Conservation (phyloP, 2,329 filamentous ascomycete genomes). For the Paecilomyces fulvus region DNA sequence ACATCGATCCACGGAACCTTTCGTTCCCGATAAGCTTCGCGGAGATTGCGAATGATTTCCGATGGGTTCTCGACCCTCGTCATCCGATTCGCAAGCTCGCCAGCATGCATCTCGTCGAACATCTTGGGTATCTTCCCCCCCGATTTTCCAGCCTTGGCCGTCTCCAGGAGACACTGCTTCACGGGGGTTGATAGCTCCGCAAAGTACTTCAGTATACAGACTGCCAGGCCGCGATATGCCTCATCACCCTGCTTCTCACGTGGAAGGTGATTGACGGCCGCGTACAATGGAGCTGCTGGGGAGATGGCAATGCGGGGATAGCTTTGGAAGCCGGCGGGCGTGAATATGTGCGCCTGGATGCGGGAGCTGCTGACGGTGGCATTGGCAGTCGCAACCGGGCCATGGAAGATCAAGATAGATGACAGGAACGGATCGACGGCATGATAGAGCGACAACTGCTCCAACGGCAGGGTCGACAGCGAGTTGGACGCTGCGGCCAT, state of each 20-base stretch:
- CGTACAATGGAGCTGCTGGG: constrained; percentile 83
- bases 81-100: constrained; percentile 80
- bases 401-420: constrained; percentile 84
- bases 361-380: constrained; percentile 81
- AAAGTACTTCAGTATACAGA: constrained; percentile 92
- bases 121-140: constrained; percentile 58
- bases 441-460: constrained; percentile 80
- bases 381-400: constrained; percentile 80
- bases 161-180: constrained; percentile 58
- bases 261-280: constrained; percentile 79
- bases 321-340: constrained; percentile 77
- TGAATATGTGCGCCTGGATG: constrained; percentile 89
- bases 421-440: constrained; percentile 72
- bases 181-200: constrained; percentile 70
- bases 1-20: constrained; percentile 78
- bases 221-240: constrained; percentile 80
- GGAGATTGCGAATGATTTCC: constrained; percentile 65
- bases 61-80: constrained; percentile 66
- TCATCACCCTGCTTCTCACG: constrained; percentile 95
- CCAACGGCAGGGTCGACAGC: constrained; percentile 65
- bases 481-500: constrained; percentile 71
- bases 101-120: constrained; percentile 88
- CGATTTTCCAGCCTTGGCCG: constrained; percentile 44
- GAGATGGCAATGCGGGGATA: constrained; percentile 89
- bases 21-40: constrained; percentile 70